Percentiles rank a stretch among this genome's conserved stretches.
phyloP scores from a whole-genome alignment of 805 yeast species.

The Scheffersomyces coipomensis region DNA sequence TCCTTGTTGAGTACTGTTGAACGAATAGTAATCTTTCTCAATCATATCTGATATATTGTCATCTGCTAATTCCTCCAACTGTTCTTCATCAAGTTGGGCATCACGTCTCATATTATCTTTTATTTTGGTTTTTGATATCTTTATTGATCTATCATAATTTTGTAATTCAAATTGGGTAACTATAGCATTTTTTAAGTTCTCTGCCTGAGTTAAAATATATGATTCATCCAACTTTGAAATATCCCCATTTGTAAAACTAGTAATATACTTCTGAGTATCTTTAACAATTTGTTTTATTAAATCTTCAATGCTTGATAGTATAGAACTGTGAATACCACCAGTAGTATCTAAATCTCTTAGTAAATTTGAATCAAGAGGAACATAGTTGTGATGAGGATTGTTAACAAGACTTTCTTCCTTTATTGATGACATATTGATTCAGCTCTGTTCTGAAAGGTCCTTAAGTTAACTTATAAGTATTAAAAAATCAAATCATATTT shows the following conservation, averaged over 20 bases:
- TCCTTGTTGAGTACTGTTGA: no score
- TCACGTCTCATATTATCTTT: constrained; percentile 10
- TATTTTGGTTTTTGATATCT: constrained; percentile 15
- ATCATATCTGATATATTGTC: constrained; percentile 1
- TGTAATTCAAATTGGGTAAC: constrained; percentile 9
- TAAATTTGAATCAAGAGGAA: constrained; percentile 12
- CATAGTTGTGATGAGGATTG: constrained; percentile 11
- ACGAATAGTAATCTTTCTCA: constrained; percentile 4
- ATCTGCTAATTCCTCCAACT: not conserved
- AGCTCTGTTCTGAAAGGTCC: no score
- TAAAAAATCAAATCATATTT: no score
- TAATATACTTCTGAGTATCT: constrained; percentile 11
- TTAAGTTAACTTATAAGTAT: no score
- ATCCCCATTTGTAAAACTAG: constrained; percentile 7
- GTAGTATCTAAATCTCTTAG: constrained; percentile 14
- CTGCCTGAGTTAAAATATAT: constrained; percentile 5
- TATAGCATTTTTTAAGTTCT: constrained; percentile 13
- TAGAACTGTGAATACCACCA: constrained; percentile 4
- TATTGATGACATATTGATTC: no score
- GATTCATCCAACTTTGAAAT: constrained; percentile 7
- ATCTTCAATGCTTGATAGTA: constrained; percentile 1
- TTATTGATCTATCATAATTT: constrained; percentile 10
- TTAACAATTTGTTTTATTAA: constrained; percentile 8
- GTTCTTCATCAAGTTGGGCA: not conserved
- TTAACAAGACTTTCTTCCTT: constrained; percentile 1